phyloP scores from a whole-genome alignment of 768 basidiomycete species.

The Suillus sp. region DNA sequence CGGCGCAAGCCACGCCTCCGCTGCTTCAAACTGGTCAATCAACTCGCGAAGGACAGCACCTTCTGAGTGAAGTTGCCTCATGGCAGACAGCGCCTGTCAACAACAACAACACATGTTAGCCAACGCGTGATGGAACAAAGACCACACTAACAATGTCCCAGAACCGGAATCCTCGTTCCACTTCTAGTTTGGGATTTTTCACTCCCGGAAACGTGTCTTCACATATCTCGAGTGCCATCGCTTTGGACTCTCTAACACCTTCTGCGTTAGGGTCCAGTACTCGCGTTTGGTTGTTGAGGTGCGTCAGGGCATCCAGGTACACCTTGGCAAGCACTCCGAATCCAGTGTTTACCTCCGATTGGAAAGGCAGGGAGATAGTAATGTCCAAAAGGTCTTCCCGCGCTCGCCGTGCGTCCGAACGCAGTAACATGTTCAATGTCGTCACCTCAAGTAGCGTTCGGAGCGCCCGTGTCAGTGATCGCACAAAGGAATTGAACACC shows the following conservation, averaged over 20 bases:
- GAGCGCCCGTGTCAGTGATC: conserved; percentile 86
- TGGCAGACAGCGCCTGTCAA: conserved; percentile 77
- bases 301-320: conserved; percentile 90
- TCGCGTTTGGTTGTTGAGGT: conserved; percentile 78
- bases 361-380: conserved; percentile 90
- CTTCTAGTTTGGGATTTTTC: conserved; percentile 82
- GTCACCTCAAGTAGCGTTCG: conserved; percentile 90
- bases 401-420: conserved; percentile 80
- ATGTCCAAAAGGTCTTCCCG: conserved; percentile 94
- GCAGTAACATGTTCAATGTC: conserved; percentile 89
- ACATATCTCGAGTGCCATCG: conserved; percentile 86
- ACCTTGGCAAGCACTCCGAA: conserved; percentile 98
- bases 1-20: conserved; percentile 91
- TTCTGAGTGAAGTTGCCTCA: conserved; percentile 86
- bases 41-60: conserved; percentile 80
- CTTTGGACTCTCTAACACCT: conserved; percentile 80
- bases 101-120: conserved; percentile 30
- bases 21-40: conserved; percentile 95
- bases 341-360: conserved; percentile 94
- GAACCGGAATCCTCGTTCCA: conserved; percentile 96
- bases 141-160: conserved; percentile 87
- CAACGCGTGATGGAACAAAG: conserved; percentile 14
- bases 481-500: conserved; percentile 98
- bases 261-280: conserved; percentile 78
- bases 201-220: conserved; percentile 95